Percentiles rank a stretch among this genome's conserved stretches.
These are phyloP conservation scores for Sanghuangporus weigelae DNA, from an alignment of 1,284 basidiomycete genomes.

Conservation along the genomic window DNA sequence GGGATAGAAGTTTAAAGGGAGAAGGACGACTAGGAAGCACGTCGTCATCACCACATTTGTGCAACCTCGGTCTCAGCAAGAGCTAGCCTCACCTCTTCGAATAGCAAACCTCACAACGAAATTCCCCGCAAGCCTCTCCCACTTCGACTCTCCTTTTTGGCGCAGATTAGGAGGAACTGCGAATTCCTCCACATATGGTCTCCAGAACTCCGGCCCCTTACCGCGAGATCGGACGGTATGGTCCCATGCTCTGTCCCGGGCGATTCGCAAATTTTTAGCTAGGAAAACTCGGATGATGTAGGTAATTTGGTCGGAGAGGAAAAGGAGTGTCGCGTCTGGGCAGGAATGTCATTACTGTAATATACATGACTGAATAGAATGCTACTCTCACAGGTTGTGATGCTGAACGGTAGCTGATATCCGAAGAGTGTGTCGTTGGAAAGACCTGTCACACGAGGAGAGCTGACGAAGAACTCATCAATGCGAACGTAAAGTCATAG, in stretches of 20 bases:
- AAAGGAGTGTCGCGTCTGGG: conserved; percentile 70
- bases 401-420: conserved; percentile 54
- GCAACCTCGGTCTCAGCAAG: neutral
- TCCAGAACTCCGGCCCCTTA: conserved; percentile 81
- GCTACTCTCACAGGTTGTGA: conserved; percentile 54
- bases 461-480: conserved; percentile 34
- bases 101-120: conserved; percentile 49
- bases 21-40: conserved; percentile 48
- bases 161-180: conserved; percentile 52
- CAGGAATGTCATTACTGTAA: neutral
- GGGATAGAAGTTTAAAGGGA: conserved; percentile 68
- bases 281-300: conserved; percentile 76
- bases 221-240: conserved; percentile 76
- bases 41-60: neutral
- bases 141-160: conserved; percentile 21
- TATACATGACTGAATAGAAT: neutral
- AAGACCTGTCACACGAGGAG: conserved; percentile 59
- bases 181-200: conserved; percentile 86
- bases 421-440: conserved; percentile 62
- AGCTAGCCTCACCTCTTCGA: conserved; percentile 35
- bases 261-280: conserved; percentile 69
- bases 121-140: conserved; percentile 41
- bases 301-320: conserved; percentile 69
- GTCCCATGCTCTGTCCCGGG: conserved; percentile 71
- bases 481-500: neutral